phyloP scores from a whole-genome alignment of 495 filamentous ascomycete species.

The Hypoxylon intermedium region DNA sequence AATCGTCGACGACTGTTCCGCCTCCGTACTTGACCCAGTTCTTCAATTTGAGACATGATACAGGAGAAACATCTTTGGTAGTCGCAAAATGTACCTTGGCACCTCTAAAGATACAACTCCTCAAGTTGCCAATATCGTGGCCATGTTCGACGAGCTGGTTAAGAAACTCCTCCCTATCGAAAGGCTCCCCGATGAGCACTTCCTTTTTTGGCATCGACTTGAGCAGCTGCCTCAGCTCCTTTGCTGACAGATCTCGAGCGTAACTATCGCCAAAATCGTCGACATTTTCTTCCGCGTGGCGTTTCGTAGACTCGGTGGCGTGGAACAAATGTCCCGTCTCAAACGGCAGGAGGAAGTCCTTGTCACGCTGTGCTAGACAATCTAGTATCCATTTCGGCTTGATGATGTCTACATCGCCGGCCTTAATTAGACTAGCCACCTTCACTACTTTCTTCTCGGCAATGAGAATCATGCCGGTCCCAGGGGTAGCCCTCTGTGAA shows the following conservation, averaged over 20 bases:
- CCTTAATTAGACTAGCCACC: slow-evolving; percentile 80
- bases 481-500: slow-evolving; percentile 72
- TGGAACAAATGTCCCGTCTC: slow-evolving; percentile 68
- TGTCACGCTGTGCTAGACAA: slow-evolving; percentile 69
- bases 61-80: slow-evolving; percentile 23
- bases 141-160: slow-evolving; percentile 65
- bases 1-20: slow-evolving; percentile 57
- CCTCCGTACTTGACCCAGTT: slow-evolving; percentile 70
- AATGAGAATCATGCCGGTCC: slow-evolving; percentile 68
- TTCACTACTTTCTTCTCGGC: slow-evolving; percentile 87
- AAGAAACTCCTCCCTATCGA: slow-evolving; percentile 52
- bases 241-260: slow-evolving; percentile 68
- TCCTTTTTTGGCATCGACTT: slow-evolving; percentile 52
- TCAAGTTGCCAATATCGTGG: slow-evolving; percentile 55
- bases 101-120: slow-evolving; percentile 72
- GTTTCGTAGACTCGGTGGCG: slow-evolving; percentile 44
- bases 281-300: slow-evolving; percentile 55
- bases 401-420: slow-evolving; percentile 71
- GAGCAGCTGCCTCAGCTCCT: slow-evolving; percentile 69
- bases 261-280: slow-evolving; percentile 88
- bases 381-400: slow-evolving; percentile 86
- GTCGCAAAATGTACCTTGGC: slow-evolving; percentile 63
- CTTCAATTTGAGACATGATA: slow-evolving; percentile 38
- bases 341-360: slow-evolving; percentile 68
- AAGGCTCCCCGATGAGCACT: slow-evolving; percentile 24